phyloP scores from a whole-genome alignment of 495 filamentous ascomycete species.

The Podospora tetraspora region DNA sequence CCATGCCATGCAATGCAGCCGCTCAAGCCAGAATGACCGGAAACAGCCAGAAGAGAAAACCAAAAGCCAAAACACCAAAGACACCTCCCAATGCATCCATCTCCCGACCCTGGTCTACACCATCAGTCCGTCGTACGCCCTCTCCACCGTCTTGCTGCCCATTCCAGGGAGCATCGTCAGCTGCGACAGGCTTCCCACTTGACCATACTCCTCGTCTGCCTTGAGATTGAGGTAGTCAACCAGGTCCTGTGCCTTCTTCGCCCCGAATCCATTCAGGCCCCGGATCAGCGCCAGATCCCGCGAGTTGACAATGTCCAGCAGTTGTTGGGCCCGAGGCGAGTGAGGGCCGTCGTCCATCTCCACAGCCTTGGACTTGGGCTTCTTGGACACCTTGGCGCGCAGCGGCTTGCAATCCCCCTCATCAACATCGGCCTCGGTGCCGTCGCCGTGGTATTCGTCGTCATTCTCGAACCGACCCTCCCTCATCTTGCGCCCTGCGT shows the following conservation, averaged over 20 bases:
- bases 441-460: constrained; percentile 19
- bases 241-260: constrained; percentile 60
- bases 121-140: constrained; percentile 44
- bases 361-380: constrained; percentile 21
- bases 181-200: constrained; percentile 46
- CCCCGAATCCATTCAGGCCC: constrained; percentile 64
- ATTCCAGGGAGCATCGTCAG: constrained; percentile 54
- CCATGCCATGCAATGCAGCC: constrained; percentile 16
- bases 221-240: constrained; percentile 51
- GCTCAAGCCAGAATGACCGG: constrained; percentile 8
- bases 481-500: neutral
- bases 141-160: constrained; percentile 55
- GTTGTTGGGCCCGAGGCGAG: constrained; percentile 59
- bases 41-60: neutral
- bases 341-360: constrained; percentile 19
- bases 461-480: neutral
- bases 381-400: constrained; percentile 30
- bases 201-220: constrained; percentile 34
- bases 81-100: neutral
- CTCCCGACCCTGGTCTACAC: neutral
- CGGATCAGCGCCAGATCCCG: constrained; percentile 65
- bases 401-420: constrained; percentile 29
- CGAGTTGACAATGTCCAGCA: constrained; percentile 84
- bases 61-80: constrained; percentile 8
- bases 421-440: constrained; percentile 45